Percentiles rank a stretch among this genome's conserved stretches.
phyloP scores from a whole-genome alignment of 176 grass and related monocot genomes.

The Coix lacrymajobi region DNA sequence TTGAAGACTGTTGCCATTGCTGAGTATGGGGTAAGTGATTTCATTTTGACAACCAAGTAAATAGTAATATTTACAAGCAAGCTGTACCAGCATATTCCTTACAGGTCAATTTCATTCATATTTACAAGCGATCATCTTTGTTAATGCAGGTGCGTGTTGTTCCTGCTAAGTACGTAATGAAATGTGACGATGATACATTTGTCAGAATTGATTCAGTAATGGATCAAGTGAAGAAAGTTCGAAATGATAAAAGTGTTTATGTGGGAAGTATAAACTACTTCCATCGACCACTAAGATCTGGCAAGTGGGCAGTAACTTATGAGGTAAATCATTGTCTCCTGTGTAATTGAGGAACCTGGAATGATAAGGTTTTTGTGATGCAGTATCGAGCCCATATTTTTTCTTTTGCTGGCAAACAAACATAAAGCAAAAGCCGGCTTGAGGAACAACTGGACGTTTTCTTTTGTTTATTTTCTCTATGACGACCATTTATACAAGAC shows the following conservation, averaged over 20 bases:
- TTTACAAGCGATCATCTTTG: neutral
- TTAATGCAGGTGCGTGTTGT: slow-evolving; percentile 64
- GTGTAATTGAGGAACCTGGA: slow-evolving; percentile 5
- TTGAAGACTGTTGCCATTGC: slow-evolving; percentile 96
- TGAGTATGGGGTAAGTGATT: slow-evolving; percentile 76
- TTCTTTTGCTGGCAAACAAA: neutral
- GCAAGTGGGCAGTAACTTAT: slow-evolving; percentile 98
- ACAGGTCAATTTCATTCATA: neutral
- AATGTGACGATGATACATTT: slow-evolving; percentile 96
- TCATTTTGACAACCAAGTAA: slow-evolving; percentile 6
- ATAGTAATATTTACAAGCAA: neutral
- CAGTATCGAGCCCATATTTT: neutral
- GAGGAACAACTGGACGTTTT: neutral
- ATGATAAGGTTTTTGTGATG: neutral
- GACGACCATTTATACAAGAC: neutral
- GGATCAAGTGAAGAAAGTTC: slow-evolving; percentile 72
- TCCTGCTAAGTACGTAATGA: slow-evolving; percentile 89
- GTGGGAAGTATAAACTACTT: slow-evolving; percentile 96
- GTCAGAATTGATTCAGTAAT: slow-evolving; percentile 74
- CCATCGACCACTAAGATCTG: slow-evolving; percentile 76
- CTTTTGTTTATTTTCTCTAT: neutral
- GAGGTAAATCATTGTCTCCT: slow-evolving; percentile 55
- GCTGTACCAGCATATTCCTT: neutral
- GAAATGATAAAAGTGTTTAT: slow-evolving; percentile 62
- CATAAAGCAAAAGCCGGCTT: too few relatives aligned